phyloP scores from a whole-genome alignment of 2,329 filamentous ascomycete species.

The Westerdykella ornata region DNA sequence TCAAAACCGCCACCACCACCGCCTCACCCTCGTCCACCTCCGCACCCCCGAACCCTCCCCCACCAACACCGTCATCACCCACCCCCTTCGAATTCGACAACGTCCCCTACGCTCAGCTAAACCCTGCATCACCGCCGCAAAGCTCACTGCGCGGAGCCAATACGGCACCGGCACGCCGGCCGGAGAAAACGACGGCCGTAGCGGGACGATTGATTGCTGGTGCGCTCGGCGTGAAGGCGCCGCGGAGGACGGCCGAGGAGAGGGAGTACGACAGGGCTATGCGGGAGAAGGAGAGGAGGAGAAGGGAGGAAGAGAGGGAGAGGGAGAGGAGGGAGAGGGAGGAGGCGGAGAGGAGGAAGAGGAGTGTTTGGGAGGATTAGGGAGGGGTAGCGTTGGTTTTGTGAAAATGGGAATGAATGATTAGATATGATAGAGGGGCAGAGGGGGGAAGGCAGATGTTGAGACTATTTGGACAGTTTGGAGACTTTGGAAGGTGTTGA shows the following conservation, averaged over 20 bases:
- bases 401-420: too few relatives aligned
- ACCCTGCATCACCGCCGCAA: slow-evolving; percentile 1
- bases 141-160: slow-evolving; percentile 10
- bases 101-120: slow-evolving; percentile 10
- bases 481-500: too few relatives aligned
- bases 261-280: slow-evolving; percentile 75
- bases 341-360: slow-evolving; percentile 65
- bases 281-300: slow-evolving; percentile 76
- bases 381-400: too few relatives aligned
- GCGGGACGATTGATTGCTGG: slow-evolving; percentile 85
- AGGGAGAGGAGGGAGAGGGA: slow-evolving; percentile 58
- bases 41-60: slow-evolving; percentile 29
- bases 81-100: slow-evolving; percentile 29
- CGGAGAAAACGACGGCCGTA: slow-evolving; percentile 90
- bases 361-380: slow-evolving; percentile 74
- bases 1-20: slow-evolving; percentile 11
- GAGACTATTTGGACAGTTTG: too few relatives aligned
- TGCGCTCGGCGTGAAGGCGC: slow-evolving; percentile 72
- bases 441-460: too few relatives aligned
- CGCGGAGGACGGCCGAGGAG: slow-evolving; percentile 81
- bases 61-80: slow-evolving; percentile 33
- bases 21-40: slow-evolving; percentile 7
- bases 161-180: slow-evolving; percentile 43
- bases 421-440: too few relatives aligned
- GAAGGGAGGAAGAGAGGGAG: slow-evolving; percentile 63